Evolutionary conservation across 2,329 filamentous ascomycete species (phyloP).

Genomic region (Fusarium citri): DNA sequence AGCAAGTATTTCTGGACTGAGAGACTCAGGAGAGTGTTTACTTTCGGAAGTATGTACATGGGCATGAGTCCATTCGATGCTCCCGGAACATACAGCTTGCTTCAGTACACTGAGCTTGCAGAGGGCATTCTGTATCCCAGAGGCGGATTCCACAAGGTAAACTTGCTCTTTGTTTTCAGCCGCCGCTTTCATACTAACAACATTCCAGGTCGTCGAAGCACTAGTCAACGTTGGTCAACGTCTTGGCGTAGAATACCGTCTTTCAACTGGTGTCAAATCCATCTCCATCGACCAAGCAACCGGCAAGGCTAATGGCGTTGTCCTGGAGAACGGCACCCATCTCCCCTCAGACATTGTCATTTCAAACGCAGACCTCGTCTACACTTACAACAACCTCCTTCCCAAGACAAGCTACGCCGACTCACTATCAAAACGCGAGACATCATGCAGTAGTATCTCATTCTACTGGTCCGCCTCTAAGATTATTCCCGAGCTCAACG

Average conservation of each 20-base stretch:
- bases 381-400: conserved; percentile 78
- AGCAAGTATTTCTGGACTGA: conserved; percentile 77
- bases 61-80: conserved; percentile 83
- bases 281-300: conserved; percentile 61
- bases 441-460: conserved; percentile 78
- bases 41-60: conserved; percentile 86
- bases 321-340: conserved; percentile 67
- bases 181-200: background rate
- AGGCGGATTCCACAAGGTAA: conserved; percentile 72
- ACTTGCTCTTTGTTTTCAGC: background rate
- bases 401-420: conserved; percentile 58
- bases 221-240: conserved; percentile 72
- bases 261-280: conserved; percentile 67
- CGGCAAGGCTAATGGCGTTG: conserved; percentile 66
- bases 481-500: conserved; percentile 70
- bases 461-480: conserved; percentile 79
- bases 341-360: conserved; percentile 74
- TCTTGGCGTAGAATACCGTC: conserved; percentile 70
- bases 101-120: conserved; percentile 79
- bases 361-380: conserved; percentile 79
- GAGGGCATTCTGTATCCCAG: conserved; percentile 82
- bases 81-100: conserved; percentile 77
- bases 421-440: conserved; percentile 60
- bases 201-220: conserved; percentile 65
- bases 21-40: conserved; percentile 76